Base-by-base conservation (phyloP, 164 flowering plant species). In the Protea cynaroides region DNA sequence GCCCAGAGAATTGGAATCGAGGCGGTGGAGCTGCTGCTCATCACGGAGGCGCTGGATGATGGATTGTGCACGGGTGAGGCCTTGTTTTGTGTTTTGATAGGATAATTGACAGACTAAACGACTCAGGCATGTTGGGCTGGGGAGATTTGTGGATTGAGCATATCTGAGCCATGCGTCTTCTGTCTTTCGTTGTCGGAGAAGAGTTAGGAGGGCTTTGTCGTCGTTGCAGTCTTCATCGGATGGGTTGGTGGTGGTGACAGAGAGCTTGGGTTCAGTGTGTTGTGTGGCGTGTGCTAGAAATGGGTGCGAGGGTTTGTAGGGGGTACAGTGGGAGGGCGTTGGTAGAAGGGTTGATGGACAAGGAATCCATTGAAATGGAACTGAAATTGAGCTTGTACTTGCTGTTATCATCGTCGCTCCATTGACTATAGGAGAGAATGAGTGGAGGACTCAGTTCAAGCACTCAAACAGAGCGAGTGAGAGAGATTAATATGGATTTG, bases 1-100 rank as follows among this genome's bases (percentile, higher is more conserved):
- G 72, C 92, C 97, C 54, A 91, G 97, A 65, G 96, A 83, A 65
- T 94, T 91, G 74, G 90, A 82, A 44, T 94, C 99, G 63, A 94
- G 96, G 70, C 89, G 97, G 84, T 82, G 90, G 74, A 94, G 97
- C 74, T 88, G 96, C 59, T 76, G 72, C 54, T 82, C 86, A 43
- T 78, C 59, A 69, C 88, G 96, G 75, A 91, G 96, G 74, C 99
- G 92, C 25, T 79, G 76, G 76, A 94, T 59, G 68, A 89, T 78
- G 64, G 96, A 80, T 68, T 88, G 99, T 11, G 99, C 94, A 1
- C 99, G 85, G 6, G 81, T 43, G 56, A 91, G 80, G 68, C 78
- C 49, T 2, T 65, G 36, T 0, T 63, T 72, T 25, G 82, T 80
- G 82, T 84, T 83, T 18, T 80, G 88, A 77, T 91, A 83, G 25